Conservation (phyloP, 1,139 yeast genomes). For the Kurtzmaniella quercitrusa region DNA sequence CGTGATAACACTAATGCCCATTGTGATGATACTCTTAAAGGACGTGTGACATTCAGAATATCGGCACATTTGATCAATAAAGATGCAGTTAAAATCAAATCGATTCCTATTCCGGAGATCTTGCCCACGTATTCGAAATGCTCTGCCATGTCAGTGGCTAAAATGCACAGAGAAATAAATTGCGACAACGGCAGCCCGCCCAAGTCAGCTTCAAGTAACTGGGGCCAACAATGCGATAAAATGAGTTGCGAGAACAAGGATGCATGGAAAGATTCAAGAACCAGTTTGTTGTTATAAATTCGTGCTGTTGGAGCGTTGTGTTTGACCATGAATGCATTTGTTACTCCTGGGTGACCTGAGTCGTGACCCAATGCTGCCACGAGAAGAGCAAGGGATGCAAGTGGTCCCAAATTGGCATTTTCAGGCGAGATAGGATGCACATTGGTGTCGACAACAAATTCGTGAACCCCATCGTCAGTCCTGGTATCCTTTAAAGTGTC, state of each 20-base stretch:
- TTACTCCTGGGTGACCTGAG: slow-evolving; percentile 93
- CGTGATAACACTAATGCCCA: slow-evolving; percentile 81
- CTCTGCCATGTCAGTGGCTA: slow-evolving; percentile 94
- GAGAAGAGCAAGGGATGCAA: slow-evolving; percentile 56
- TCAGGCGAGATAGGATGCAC: not conserved
- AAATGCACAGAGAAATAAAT: slow-evolving; percentile 44
- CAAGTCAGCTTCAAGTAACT: slow-evolving; percentile 23
- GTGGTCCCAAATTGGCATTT: slow-evolving; percentile 28
- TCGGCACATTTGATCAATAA: slow-evolving; percentile 89
- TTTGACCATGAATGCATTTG: slow-evolving; percentile 66
- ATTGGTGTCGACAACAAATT: not conserved
- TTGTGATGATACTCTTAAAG: slow-evolving; percentile 67
- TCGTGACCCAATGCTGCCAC: slow-evolving; percentile 94
- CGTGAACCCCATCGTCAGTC: not conserved
- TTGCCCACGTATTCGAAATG: slow-evolving; percentile 72
- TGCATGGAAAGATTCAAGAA: slow-evolving; percentile 83
- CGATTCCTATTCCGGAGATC: slow-evolving; percentile 27
- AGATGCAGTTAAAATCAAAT: slow-evolving; percentile 48
- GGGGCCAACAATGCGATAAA: slow-evolving; percentile 63
- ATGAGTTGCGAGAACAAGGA: slow-evolving; percentile 60
- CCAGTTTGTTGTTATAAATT: slow-evolving; percentile 61
- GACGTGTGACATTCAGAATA: slow-evolving; percentile 86
- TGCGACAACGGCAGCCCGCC: slow-evolving; percentile 25
- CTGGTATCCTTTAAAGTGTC: not conserved
- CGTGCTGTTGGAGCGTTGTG: slow-evolving; percentile 64